Percentiles rank a stretch among this genome's conserved stretches.
phyloP scores from a whole-genome alignment of 441 rosid species.

The Syzygium malaccense region DNA sequence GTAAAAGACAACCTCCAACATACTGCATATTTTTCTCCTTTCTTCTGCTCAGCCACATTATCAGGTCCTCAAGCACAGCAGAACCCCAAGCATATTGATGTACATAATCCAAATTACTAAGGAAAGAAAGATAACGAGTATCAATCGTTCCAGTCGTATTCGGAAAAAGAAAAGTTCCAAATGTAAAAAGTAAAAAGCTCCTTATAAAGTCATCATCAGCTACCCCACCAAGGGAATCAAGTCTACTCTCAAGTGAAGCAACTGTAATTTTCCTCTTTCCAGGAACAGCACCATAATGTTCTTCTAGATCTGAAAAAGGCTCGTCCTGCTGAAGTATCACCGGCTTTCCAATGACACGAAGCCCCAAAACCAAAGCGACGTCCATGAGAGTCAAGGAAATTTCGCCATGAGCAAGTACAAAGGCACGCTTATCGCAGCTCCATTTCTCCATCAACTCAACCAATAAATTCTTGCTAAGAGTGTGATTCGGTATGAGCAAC shows the following conservation, averaged over 20 bases:
- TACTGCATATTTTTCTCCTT: conserved; percentile 22
- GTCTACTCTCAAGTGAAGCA: conserved; percentile 23
- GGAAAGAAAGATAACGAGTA: conserved; percentile 23
- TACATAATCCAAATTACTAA: conserved; percentile 19
- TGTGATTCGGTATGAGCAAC: conserved; percentile 23
- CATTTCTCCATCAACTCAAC: conserved; percentile 35
- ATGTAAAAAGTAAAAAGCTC: conserved; percentile 22
- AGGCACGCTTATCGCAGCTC: conserved; percentile 16
- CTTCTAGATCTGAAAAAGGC: conserved; percentile 26
- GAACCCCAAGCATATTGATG: conserved; percentile 33
- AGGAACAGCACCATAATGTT: conserved; percentile 20
- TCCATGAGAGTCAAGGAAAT: conserved; percentile 20
- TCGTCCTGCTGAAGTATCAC: conserved; percentile 21
- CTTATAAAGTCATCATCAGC: conserved; percentile 31
- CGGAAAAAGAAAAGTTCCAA: conserved; percentile 33
- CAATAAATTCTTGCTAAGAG: conserved; percentile 28
- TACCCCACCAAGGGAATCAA: conserved; percentile 23
- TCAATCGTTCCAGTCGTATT: conserved; percentile 26
- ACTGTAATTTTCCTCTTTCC: conserved; percentile 27
- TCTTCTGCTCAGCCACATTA: conserved; percentile 29
- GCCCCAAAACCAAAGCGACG: conserved; percentile 31
- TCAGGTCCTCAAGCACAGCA: conserved; percentile 29
- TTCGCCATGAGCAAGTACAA: conserved; percentile 13
- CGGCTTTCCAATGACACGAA: conserved; percentile 20
- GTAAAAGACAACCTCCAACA: conserved; percentile 39